phyloP scores from a whole-genome alignment of 2,329 filamentous ascomycete genomes.

The Stemphylium lycopersici region DNA sequence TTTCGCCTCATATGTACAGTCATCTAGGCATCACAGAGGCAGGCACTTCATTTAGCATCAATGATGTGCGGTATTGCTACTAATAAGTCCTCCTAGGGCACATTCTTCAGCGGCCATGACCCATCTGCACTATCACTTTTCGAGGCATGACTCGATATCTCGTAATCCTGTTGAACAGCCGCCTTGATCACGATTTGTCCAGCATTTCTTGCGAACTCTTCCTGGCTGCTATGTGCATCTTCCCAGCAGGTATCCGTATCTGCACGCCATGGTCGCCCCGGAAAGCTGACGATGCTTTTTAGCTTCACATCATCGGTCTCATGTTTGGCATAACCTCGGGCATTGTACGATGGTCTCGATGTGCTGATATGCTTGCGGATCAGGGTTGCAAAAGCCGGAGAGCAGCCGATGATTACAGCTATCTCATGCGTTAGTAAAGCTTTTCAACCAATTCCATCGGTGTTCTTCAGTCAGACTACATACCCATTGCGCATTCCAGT shows the following conservation, averaged over 20 bases:
- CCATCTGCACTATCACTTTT: slow-evolving; percentile 54
- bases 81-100: too few species aligned
- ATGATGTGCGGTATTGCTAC: too few species aligned
- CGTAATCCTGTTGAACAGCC: slow-evolving; percentile 8
- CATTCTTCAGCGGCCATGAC: background rate
- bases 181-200: slow-evolving; percentile 15
- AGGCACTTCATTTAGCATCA: too few species aligned
- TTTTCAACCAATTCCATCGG: too few species aligned
- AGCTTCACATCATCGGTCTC: slow-evolving; percentile 10
- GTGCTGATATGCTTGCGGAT: slow-evolving; percentile 13
- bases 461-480: background rate
- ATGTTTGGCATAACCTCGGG: slow-evolving; percentile 15
- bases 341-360: slow-evolving; percentile 13
- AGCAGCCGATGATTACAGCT: slow-evolving; percentile 25
- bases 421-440: background rate
- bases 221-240: slow-evolving; percentile 19
- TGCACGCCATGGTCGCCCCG: background rate
- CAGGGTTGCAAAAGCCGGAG: slow-evolving; percentile 12
- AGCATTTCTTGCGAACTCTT: slow-evolving; percentile 13
- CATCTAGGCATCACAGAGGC: too few species aligned
- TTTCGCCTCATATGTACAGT: too few species aligned
- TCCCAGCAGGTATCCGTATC: slow-evolving; percentile 4
- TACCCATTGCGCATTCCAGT: slow-evolving; percentile 44
- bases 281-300: slow-evolving; percentile 10
- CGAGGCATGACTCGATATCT: background rate